Percentiles rank a stretch among this genome's conserved stretches.
phyloP scores from a whole-genome alignment of 257 asterid species.

The Solanum virginianum region DNA sequence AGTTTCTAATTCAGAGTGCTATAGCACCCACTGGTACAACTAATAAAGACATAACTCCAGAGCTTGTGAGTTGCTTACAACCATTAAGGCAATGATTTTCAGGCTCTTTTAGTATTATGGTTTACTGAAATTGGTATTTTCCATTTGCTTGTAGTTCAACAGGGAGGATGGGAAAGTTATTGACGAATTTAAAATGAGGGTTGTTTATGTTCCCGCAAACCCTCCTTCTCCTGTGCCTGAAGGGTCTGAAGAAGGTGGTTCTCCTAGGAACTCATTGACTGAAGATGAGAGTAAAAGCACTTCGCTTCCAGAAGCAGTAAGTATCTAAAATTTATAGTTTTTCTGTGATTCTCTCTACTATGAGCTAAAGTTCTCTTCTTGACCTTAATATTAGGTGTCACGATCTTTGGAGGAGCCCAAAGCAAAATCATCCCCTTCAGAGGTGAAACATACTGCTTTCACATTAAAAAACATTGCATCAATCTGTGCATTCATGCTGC shows the following conservation, averaged over 20 bases:
- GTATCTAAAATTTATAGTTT: conserved; percentile 7
- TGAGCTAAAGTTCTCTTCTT: neutral
- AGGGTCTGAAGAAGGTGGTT: conserved; percentile 79
- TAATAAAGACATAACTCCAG: conserved; percentile 45
- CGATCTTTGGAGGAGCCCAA: conserved; percentile 37
- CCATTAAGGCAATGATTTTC: neutral
- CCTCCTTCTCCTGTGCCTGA: conserved; percentile 96
- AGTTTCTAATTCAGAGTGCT: conserved; percentile 77
- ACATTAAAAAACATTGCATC: neutral
- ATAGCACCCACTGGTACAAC: conserved; percentile 52
- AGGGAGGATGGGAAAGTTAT: conserved; percentile 49
- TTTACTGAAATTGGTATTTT: neutral
- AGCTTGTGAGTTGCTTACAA: conserved; percentile 41
- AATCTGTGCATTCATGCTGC: neutral
- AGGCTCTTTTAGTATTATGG: neutral
- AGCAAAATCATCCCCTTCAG: conserved; percentile 26
- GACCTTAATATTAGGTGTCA: conserved; percentile 23
- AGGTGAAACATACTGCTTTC: conserved; percentile 24
- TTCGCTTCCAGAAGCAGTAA: conserved; percentile 40
- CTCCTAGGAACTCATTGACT: conserved; percentile 51
- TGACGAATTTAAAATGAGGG: conserved; percentile 70
- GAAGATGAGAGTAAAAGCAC: conserved; percentile 48
- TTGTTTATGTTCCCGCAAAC: conserved; percentile 65
- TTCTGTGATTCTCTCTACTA: neutral
- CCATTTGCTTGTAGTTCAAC: conserved; percentile 37